These are phyloP conservation scores for Phyllachora maydis DNA, from an alignment of 2,329 filamentous ascomycete species.

Conservation along the genomic window DNA sequence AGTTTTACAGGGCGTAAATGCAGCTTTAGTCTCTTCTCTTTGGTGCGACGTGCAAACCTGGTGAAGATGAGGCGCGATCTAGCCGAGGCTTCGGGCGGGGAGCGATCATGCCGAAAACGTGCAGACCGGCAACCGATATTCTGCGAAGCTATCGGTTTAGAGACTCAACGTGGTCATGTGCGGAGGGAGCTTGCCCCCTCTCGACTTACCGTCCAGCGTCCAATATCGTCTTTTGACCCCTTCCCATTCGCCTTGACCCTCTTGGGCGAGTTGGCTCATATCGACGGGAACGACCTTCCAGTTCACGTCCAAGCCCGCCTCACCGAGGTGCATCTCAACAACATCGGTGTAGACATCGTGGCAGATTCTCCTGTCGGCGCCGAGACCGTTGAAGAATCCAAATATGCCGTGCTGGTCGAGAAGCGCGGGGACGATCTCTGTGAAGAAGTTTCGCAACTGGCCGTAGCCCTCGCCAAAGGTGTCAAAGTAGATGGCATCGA, in stretches of 20 bases:
- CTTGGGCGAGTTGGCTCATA: conserved; percentile 38
- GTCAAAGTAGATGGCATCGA: conserved; percentile 90
- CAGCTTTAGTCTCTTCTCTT: no score
- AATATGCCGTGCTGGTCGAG: conserved; percentile 55
- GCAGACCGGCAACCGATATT: conserved; percentile 55
- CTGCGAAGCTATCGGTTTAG: conserved; percentile 15
- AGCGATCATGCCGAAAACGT: conserved; percentile 42
- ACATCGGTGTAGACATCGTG: conserved; percentile 94
- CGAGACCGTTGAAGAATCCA: conserved; percentile 79
- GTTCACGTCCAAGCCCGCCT: conserved; percentile 75
- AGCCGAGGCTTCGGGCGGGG: no score
- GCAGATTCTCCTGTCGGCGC: conserved; percentile 77
- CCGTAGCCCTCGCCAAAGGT: conserved; percentile 91
- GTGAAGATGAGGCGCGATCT: no score
- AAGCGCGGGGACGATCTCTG: conserved; percentile 64
- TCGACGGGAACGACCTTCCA: conserved; percentile 67
- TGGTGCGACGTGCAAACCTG: no score
- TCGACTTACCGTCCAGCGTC: conserved; percentile 48
- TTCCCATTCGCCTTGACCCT: conserved; percentile 61
- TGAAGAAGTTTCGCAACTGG: conserved; percentile 72
- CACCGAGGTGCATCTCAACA: conserved; percentile 73
- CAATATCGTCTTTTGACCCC: conserved; percentile 80
- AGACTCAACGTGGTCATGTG: conserved; percentile 2
- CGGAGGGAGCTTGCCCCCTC: background rate
- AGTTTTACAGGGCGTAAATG: no score